Conservation (phyloP, 176 grass and related monocot species). For the Lolium multiflorum region DNA sequence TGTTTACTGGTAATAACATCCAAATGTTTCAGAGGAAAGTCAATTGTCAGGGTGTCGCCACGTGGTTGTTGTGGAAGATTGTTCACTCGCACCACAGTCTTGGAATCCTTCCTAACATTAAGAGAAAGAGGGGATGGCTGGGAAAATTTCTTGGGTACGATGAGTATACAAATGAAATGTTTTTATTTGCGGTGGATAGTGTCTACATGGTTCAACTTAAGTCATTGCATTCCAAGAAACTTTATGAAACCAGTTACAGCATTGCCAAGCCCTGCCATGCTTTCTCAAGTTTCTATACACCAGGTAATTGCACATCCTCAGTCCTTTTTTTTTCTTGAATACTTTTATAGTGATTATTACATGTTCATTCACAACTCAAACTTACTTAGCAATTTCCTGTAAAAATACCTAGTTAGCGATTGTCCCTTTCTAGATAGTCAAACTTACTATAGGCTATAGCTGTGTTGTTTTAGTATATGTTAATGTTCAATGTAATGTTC, state of each 20-base stretch:
- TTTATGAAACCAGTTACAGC: background rate
- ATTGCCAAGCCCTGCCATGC: background rate
- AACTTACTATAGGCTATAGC: background rate
- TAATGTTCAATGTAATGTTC: background rate
- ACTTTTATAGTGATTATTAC: background rate
- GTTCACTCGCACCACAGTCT: background rate
- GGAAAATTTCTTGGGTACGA: background rate
- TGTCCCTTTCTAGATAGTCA: background rate
- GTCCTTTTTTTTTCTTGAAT: background rate
- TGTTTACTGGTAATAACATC: too few relatives aligned
- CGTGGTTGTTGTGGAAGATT: background rate
- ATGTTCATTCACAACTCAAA: background rate
- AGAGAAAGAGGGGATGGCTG: background rate
- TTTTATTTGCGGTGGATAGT: background rate
- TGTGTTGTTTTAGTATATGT: background rate
- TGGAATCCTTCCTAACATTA: background rate
- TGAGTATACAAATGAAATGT: background rate
- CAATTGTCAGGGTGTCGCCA: background rate
- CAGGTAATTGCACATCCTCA: background rate
- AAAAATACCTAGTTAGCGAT: background rate
- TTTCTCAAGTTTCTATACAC: constrained; percentile 2
- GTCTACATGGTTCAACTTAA: background rate
- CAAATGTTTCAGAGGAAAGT: too few relatives aligned
- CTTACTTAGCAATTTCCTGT: background rate
- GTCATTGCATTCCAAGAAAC: background rate